These are phyloP conservation scores for Chloroidium sp. DNA, from an alignment of 163 green algal genomes.

Conservation along the genomic window DNA sequence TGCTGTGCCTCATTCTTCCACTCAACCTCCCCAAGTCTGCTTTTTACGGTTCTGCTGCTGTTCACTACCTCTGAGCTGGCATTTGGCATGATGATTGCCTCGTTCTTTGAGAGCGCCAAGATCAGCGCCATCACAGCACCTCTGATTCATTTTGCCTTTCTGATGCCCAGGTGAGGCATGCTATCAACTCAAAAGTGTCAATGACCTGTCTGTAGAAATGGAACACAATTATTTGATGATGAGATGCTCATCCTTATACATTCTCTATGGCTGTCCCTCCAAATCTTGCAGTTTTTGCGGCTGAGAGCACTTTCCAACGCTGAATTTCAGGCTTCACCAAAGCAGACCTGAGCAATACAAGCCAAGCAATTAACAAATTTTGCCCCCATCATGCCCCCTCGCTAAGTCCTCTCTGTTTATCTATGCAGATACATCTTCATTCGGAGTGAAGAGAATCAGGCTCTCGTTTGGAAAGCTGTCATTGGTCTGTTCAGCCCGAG, in stretches of 20 bases:
- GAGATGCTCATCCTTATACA: not conserved
- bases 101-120: slow-evolving; percentile 38
- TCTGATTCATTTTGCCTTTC: slow-evolving; percentile 30
- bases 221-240: not conserved
- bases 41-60: slow-evolving; percentile 21
- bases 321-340: not conserved
- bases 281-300: not conserved
- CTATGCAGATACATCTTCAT: slow-evolving; percentile 35
- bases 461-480: slow-evolving; percentile 24
- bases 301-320: not conserved
- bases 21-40: slow-evolving; percentile 4
- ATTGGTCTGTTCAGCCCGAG: slow-evolving; percentile 28
- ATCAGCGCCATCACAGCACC: slow-evolving; percentile 35
- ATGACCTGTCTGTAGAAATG: not conserved
- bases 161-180: slow-evolving; percentile 24
- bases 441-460: slow-evolving; percentile 20
- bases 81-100: slow-evolving; percentile 36
- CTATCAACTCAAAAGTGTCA: too few relatives aligned
- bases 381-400: not conserved
- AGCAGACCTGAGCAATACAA: not conserved
- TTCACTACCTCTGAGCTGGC: slow-evolving; percentile 30
- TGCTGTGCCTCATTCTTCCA: slow-evolving; percentile 20
- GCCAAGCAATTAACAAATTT: not conserved
- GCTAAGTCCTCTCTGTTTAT: not conserved
- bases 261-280: not conserved